Base-by-base conservation (phyloP, 2,329 filamentous ascomycete species). In the Alternaria sp. region DNA sequence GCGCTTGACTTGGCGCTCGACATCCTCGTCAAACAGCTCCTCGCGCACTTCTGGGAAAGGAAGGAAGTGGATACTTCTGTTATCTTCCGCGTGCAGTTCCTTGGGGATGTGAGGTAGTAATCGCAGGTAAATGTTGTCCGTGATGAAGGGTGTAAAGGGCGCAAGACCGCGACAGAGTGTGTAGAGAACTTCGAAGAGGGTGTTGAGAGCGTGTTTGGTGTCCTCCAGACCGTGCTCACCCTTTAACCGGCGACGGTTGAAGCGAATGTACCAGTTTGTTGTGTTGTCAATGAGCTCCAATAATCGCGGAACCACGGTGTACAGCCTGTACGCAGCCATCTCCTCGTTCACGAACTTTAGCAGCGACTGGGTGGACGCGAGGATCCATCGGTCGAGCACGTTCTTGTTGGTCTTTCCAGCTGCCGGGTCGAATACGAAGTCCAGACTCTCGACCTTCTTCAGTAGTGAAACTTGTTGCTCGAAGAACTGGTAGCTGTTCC, bases 261-360 rank as follows among this genome's bases (percentile, higher is more conserved):
- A 96, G 65, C 94, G 88, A 79, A 97, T 97, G 82, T 97, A 97
- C 94, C 94, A 97, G 82, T 98, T 98, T n/a, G 94, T 97, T 5
- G 92, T 94, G 81, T 96, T 94, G 75, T 97, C 95, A 69, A 97
- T 96, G 74, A 97, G 87, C 76, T 87, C 87, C 18, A 97, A 86
- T 64, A 98, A 83, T 67, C 92, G 87, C 8, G 94, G 94, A 47
- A 97, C 94, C 47, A 98, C 95, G 2, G 94, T 98, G 81, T 97
- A 98, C 30, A 84, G 73, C 62, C 73, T 80, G 86, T 87, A 85
- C 85, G 89, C 89, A 56, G 86, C 86, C 95, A 98, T 98, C 82
- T 98, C 95, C 72, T 92, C 85, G 77, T 98, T 95, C 58, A 97
- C 93, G 77, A 96, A 97, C 74, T 94, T 90, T 61, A 98, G 86